Base-by-base conservation (phyloP, 768 basidiomycete species). In the Trametes punicea region DNA sequence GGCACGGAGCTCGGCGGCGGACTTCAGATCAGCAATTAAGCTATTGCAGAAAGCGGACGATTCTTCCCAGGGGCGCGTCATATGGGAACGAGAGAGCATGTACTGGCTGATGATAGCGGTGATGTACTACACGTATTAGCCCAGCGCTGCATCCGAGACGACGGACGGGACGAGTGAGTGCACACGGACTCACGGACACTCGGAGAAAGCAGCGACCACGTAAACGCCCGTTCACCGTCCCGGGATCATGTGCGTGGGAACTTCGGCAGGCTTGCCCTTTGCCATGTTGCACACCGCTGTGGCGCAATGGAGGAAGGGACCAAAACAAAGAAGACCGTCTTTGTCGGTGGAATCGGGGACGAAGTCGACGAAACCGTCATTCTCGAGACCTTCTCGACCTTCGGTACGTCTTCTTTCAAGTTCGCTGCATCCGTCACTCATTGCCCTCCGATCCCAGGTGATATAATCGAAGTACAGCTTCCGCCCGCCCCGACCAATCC, bases 391-490 rank as follows among this genome's bases (percentile, higher is more conserved):
- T 98, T 98, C 72, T 81, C 87, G 20, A 84, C 89, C 5, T 98
- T 98, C 70, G 95, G 95, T 93, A 66, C 49, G 84, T 63, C 34
- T 45, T 45, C 21, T 45, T n/a, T 55, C 45, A 47, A 26, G 20
- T 44, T 41, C 23, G 21, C 51, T 27, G 33, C 8, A 45, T 20
- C 46, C 44, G 30, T 36, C 29, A 25, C 42, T 55, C 26, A 52
- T 39, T 23, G 26, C 21, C 49, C 26, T 63, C 50, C 34, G 39
- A 33, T 59, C 57, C 51, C 71, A 96, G 93, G 93, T 39, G 95
- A 97, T 68, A 83, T 98, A 55, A 83, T 97, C 55, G 93, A 97
- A 67, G 86, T 98, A 20, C 90, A 93, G 64, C 74, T 98, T 39
- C 95, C 95, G 29, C 77, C 84, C 15, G 89, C 93, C 13, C 78